These are phyloP conservation scores for Funneliformis geosporum DNA, from an alignment of 192 early-diverging fungal genomes.

Conservation along the genomic window DNA sequence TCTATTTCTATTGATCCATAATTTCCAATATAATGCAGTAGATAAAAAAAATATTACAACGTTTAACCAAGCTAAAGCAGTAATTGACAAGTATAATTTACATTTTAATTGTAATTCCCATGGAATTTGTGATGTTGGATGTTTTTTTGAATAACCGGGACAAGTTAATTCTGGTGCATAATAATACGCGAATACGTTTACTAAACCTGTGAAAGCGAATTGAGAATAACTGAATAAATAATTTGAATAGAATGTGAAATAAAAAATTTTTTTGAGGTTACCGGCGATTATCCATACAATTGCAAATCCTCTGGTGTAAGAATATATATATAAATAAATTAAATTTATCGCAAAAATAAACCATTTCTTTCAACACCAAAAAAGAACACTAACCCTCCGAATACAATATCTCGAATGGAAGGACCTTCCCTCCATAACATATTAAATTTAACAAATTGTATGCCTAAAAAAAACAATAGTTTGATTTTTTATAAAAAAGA, in stretches of 20 bases:
- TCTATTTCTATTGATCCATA: neutral
- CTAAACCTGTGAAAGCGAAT: neutral
- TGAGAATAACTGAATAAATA: too few relatives aligned
- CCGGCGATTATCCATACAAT: neutral
- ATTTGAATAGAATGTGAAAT: neutral
- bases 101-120: neutral
- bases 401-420: neutral
- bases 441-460: neutral
- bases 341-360: neutral
- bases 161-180: neutral
- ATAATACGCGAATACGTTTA: neutral
- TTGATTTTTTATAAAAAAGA: neutral
- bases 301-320: neutral
- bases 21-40: neutral
- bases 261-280: neutral
- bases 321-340: neutral
- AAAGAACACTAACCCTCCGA: neutral
- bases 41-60: neutral
- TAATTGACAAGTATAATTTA: neutral
- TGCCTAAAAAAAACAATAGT: neutral
- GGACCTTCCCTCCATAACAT: neutral
- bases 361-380: too few relatives aligned
- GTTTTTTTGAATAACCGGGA: neutral
- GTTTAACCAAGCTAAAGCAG: neutral
- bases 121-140: neutral